phyloP scores from a whole-genome alignment of 108 stramenopile species.

The Thalassiosira profunda region DNA sequence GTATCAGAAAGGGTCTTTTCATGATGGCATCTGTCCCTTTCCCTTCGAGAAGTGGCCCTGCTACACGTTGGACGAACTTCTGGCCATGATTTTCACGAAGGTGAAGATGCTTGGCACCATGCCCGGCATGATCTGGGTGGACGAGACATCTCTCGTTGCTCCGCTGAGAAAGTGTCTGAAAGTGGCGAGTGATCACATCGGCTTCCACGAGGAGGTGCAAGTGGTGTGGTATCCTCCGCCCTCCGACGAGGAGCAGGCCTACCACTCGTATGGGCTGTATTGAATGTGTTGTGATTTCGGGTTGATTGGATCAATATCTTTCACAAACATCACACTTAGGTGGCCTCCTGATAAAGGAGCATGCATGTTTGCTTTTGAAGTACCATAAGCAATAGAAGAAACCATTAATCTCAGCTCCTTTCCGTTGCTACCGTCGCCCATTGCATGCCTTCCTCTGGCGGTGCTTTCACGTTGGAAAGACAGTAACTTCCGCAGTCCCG shows the following conservation, averaged over 20 bases:
- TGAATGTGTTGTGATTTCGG: not conserved
- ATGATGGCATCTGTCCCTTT: not conserved
- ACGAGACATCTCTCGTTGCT: constrained; percentile 11
- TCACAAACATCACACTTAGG: not conserved
- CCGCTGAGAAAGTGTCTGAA: constrained; percentile 5
- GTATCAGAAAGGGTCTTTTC: not conserved
- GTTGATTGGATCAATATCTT: not conserved
- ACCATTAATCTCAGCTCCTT: too few relatives aligned
- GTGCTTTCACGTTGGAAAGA: too few relatives aligned
- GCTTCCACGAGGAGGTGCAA: not conserved
- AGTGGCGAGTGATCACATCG: not conserved
- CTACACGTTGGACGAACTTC: constrained; percentile 17
- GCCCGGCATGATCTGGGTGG: constrained; percentile 8
- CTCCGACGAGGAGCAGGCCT: constrained; percentile 18
- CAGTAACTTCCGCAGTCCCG: too few relatives aligned
- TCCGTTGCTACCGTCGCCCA: too few relatives aligned
- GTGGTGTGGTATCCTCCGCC: constrained; percentile 33
- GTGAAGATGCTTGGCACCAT: not conserved
- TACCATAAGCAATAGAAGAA: too few relatives aligned
- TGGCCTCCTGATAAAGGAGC: too few relatives aligned
- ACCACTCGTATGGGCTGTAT: too few relatives aligned
- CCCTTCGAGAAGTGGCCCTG: constrained; percentile 7
- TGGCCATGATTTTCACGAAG: constrained; percentile 2
- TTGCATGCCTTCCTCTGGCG: too few relatives aligned
- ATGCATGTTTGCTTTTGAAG: too few relatives aligned